Evolutionary conservation across 129 eudicot species (phyloP), one percentile per base, ranked within the genome.

Genomic region (Gnaphalium uliginosum): DNA sequence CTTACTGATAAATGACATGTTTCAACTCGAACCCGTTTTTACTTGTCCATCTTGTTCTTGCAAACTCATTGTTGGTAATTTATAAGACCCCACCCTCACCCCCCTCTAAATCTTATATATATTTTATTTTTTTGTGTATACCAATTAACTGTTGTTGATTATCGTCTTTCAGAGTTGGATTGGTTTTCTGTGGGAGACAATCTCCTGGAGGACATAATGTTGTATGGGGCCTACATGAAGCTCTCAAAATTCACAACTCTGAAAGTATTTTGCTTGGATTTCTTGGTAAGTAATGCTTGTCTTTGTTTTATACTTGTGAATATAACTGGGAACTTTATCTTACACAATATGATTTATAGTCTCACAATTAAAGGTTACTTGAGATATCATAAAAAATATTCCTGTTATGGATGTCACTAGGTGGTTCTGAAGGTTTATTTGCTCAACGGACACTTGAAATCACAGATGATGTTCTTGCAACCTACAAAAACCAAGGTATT

Each of bases 171-270:
- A 95, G 99, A 85, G 99, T 95, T 59, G 99, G 99, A 59, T 35
- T 91, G 62, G 97, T 95, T 59, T 95, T 95, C 81, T 91, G 96
- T 32, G 99, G 99, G 41, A 84, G 99, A 81, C 99, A 95, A 78
- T 95, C 99, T 75, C 99, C 99, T 72, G 99, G 99, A 83, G 99
- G 99, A 81, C 99, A 95, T 78, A 95, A 95, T 87, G 97, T 95
- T 58, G 81, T 95, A 46, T 95, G 99, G 99, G 99, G 99, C 22
- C 86, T 95, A 67, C 83, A 81, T 71, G 82, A 87, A 73, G 99
- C 99, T 79, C 90, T 95, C 68, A 87, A 95, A 76, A 75, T 79
- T 69, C 99, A 95, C 80, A 95, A 95, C 69, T 76, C 85, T 25
- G 74, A 82, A 70, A 95, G 86, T 86, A 86, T 81, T 32, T 81